Conservation (phyloP, 768 basidiomycete genomes). For the Lyophyllum decastes region DNA sequence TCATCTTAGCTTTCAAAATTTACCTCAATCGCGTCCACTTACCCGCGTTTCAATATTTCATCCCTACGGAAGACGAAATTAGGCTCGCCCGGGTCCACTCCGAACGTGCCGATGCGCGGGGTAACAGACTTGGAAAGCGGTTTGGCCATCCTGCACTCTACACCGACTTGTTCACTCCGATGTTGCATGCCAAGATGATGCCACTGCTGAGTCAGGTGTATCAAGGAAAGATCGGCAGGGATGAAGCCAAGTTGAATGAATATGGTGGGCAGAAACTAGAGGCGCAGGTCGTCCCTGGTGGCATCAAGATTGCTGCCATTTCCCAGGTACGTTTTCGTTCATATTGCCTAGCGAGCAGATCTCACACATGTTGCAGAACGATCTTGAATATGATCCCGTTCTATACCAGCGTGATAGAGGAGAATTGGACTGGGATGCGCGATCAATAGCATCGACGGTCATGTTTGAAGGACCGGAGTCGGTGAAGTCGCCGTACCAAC, state of each 20-base stretch:
- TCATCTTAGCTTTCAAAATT: slow-evolving; percentile 81
- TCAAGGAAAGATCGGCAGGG: slow-evolving; percentile 64
- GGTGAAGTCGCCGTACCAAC: slow-evolving; percentile 38
- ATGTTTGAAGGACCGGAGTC: slow-evolving; percentile 50
- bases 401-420: slow-evolving; percentile 80
- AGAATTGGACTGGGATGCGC: slow-evolving; percentile 86
- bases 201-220: slow-evolving; percentile 76
- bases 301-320: slow-evolving; percentile 82
- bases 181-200: slow-evolving; percentile 87
- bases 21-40: slow-evolving; percentile 74
- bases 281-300: slow-evolving; percentile 73
- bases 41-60: slow-evolving; percentile 75
- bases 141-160: slow-evolving; percentile 96
- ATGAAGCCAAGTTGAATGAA: slow-evolving; percentile 69
- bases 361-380: slow-evolving; percentile 38
- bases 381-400: slow-evolving; percentile 82
- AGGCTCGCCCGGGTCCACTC: slow-evolving; percentile 75
- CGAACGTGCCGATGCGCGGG: slow-evolving; percentile 68
- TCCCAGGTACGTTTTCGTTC: slow-evolving; percentile 52
- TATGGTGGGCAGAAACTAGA: slow-evolving; percentile 79
- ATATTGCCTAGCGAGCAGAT: neutral
- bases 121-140: slow-evolving; percentile 81
- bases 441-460: slow-evolving; percentile 66
- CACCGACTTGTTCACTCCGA: slow-evolving; percentile 83
- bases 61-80: slow-evolving; percentile 80